Evolutionary conservation across 31 red algal genomes (phyloP).

Genomic region (Asparagopsis taxiformis): DNA sequence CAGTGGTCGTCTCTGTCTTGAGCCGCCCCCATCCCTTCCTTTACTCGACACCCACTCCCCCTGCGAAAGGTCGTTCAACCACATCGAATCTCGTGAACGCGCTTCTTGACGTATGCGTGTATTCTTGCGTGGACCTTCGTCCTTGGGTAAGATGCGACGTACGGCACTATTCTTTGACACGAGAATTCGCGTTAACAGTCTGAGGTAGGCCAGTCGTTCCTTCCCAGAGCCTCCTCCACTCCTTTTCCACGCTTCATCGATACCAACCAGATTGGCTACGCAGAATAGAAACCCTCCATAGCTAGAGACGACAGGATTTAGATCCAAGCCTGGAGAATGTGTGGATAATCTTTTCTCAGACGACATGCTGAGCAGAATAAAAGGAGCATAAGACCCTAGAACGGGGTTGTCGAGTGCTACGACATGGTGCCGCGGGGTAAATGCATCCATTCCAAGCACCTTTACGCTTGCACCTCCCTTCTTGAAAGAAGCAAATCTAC

Average conservation of each 20-base stretch:
- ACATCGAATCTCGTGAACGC: constrained; percentile 18
- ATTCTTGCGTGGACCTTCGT: not conserved
- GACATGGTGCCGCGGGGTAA: constrained; percentile 73
- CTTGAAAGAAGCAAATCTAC: constrained; percentile 58
- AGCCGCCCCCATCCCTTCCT: no score
- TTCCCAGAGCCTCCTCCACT: constrained; percentile 53
- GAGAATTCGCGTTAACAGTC: constrained; percentile 71
- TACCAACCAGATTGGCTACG: constrained; percentile 63
- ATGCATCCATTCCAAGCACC: constrained; percentile 66
- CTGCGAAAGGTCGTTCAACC: constrained; percentile 54
- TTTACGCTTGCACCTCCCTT: constrained; percentile 65
- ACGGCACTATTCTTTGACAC: constrained; percentile 57
- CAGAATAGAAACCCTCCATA: constrained; percentile 75
- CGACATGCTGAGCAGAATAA: constrained; percentile 46
- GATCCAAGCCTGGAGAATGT: constrained; percentile 9
- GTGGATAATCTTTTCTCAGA: not conserved
- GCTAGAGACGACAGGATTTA: constrained; percentile 66
- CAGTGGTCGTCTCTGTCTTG: no score
- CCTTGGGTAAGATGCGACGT: constrained; percentile 39
- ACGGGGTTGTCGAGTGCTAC: constrained; percentile 55
- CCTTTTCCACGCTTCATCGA: constrained; percentile 51
- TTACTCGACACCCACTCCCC: constrained; percentile 56
- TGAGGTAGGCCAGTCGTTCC: constrained; percentile 71
- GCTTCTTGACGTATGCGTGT: not conserved
- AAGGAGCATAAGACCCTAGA: constrained; percentile 72